A percentile compares a stretch with the other conserved stretches of the same genome.
phyloP scores from a whole-genome alignment of 805 yeast species.

The Lipomyces starkeyi region DNA sequence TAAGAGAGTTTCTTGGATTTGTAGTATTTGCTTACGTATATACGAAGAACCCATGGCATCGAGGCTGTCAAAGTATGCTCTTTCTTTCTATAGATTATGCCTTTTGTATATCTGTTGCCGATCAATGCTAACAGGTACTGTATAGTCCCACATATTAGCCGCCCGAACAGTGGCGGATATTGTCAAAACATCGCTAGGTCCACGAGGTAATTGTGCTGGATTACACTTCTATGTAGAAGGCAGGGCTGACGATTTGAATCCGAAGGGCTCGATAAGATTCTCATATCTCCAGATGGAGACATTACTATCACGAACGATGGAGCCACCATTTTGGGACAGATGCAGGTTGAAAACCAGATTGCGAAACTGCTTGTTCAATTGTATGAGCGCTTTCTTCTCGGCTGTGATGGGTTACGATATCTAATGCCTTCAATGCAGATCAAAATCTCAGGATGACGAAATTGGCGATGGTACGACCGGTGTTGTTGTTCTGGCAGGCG shows the following conservation, averaged over 20 bases:
- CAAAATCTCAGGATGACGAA: constrained; percentile 96
- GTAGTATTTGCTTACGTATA: not conserved
- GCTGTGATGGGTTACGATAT: not conserved
- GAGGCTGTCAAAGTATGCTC: constrained; percentile 64
- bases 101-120: not conserved
- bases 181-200: constrained; percentile 91
- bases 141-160: constrained; percentile 85
- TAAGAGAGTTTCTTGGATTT: no score
- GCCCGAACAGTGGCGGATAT: constrained; percentile 94
- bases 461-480: constrained; percentile 99
- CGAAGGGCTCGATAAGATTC: constrained; percentile 83
- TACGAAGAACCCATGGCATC: constrained; percentile 67
- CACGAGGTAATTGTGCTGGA: constrained; percentile 60
- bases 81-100: no score
- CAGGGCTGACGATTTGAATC: not conserved
- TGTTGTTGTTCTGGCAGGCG: constrained; percentile 95
- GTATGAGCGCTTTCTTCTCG: constrained; percentile 41
- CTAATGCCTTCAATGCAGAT: constrained; percentile 20
- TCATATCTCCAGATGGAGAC: constrained; percentile 95
- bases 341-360: constrained; percentile 95
- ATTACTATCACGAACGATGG: constrained; percentile 98
- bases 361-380: constrained; percentile 94
- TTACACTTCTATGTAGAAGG: not conserved
- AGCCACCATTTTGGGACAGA: constrained; percentile 92
- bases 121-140: not conserved